phyloP scores from a whole-genome alignment of 176 grass and related monocot species.

The Aegilops bicornis region DNA sequence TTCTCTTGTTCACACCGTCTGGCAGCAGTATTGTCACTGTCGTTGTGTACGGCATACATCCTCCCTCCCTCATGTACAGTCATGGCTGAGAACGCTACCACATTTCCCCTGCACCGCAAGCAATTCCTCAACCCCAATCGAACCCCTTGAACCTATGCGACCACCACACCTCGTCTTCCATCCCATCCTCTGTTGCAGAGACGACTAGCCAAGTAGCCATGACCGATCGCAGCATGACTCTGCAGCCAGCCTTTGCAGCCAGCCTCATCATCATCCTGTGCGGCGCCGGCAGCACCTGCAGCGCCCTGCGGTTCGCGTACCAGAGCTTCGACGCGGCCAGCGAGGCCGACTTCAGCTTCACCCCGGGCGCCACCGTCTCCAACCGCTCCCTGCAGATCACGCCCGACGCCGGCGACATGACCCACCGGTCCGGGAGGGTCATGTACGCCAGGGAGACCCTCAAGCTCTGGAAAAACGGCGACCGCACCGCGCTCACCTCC shows the following conservation, averaged over 20 bases:
- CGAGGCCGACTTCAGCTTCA: constrained; percentile 18
- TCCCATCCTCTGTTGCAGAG: too few species aligned
- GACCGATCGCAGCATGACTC: neutral
- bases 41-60: neutral
- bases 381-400: constrained; percentile 49
- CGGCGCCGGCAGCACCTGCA: neutral
- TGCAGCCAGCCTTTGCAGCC: neutral
- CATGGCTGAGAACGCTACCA: neutral
- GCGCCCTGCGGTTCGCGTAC: neutral
- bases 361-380: neutral
- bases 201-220: neutral
- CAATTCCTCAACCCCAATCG: neutral
- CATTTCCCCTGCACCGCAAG: neutral
- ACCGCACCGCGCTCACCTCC: constrained; percentile 18
- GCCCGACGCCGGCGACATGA: constrained; percentile 21
- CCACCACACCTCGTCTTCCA: neutral
- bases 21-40: neutral
- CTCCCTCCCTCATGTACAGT: neutral
- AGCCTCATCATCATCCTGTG: neutral
- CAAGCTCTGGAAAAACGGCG: constrained; percentile 26
- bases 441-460: constrained; percentile 25
- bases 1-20: neutral
- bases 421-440: constrained; percentile 36
- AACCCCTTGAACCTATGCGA: neutral
- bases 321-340: neutral